Conservation (phyloP, 106 monocot species). For the Dendrobium nobile region DNA sequence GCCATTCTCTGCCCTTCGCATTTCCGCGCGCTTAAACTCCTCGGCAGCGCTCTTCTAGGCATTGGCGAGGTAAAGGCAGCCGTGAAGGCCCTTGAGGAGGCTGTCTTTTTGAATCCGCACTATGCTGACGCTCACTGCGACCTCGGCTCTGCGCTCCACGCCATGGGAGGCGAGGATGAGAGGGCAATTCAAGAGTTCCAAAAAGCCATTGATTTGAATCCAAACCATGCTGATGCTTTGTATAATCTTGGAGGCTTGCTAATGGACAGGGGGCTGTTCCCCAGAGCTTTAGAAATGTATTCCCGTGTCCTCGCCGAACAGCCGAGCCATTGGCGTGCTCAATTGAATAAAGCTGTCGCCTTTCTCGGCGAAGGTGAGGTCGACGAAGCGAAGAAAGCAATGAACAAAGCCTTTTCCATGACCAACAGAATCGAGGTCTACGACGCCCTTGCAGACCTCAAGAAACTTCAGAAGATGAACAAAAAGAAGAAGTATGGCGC, state of each 20-base stretch:
- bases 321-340: conserved; percentile 67
- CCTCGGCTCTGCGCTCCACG: conserved; percentile 64
- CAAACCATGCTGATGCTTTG: conserved; percentile 70
- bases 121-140: conserved; percentile 81
- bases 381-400: conserved; percentile 60
- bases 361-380: conserved; percentile 63
- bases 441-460: conserved; percentile 68
- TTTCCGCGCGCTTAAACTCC: conserved; percentile 65
- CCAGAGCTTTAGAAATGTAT: conserved; percentile 73
- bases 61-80: conserved; percentile 69
- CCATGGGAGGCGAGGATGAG: conserved; percentile 65
- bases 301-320: conserved; percentile 45
- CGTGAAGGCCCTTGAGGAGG: conserved; percentile 70
- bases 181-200: conserved; percentile 76
- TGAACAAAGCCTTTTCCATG: conserved; percentile 80
- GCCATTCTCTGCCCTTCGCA: conserved; percentile 67
- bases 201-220: conserved; percentile 77
- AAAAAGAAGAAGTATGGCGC: conserved; percentile 39
- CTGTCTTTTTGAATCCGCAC: conserved; percentile 46
- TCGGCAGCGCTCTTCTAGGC: conserved; percentile 74
- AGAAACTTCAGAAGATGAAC: conserved; percentile 51
- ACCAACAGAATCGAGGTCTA: conserved; percentile 76
- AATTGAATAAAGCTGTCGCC: conserved; percentile 68
- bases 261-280: conserved; percentile 56
- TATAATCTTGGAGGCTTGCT: conserved; percentile 79